A percentile compares a stretch with the other conserved stretches of the same genome.
These are phyloP conservation scores for Alternaria incomplexa DNA, from an alignment of 2,329 filamentous ascomycete species.

Conservation along the genomic window DNA sequence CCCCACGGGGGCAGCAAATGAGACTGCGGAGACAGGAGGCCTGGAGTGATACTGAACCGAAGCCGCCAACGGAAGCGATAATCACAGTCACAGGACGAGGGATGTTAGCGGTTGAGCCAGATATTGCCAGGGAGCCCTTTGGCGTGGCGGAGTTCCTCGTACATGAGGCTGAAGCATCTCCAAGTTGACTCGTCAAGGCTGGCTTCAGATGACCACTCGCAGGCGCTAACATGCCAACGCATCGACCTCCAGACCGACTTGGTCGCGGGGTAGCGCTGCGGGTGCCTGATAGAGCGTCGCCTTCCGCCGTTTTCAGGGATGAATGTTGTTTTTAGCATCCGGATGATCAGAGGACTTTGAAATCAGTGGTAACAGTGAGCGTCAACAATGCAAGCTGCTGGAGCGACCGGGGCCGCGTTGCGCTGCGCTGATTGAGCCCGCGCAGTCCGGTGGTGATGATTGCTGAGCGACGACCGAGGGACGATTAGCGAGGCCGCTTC, in stretches of 20 bases:
- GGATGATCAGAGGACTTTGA: conserved; percentile 29
- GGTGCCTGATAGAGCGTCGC: conserved; percentile 44
- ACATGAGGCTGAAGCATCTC: conserved; percentile 44
- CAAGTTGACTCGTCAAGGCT: conserved; percentile 32
- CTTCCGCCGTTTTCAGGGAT: conserved; percentile 25
- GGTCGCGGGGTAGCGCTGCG: conserved; percentile 40
- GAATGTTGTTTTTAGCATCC: conserved; percentile 39
- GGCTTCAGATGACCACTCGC: conserved; percentile 46
- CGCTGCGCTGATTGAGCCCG: conserved; percentile 23
- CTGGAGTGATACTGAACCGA: conserved; percentile 27
- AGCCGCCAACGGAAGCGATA: conserved; percentile 22
- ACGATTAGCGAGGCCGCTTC: conserved; percentile 20
- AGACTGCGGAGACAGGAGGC: conserved; percentile 27
- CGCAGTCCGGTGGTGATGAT: conserved; percentile 25
- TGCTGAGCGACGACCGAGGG: conserved; percentile 8
- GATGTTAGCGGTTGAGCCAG: conserved; percentile 25
- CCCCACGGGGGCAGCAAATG: conserved; percentile 39
- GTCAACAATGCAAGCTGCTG: conserved; percentile 1
- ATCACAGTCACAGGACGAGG: conserved; percentile 36
- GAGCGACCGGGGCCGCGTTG: conserved; percentile 5
- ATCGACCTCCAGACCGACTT: conserved; percentile 44
- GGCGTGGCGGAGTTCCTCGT: conserved; percentile 43
- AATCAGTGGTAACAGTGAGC: conserved; percentile 14
- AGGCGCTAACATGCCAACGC: conserved; percentile 48
- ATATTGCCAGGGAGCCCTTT: conserved; percentile 48